A percentile compares a stretch with the other conserved stretches of the same genome.
These are phyloP conservation scores for Solanum hybrid DNA, from an alignment of 305 asterid species.

Conservation along the genomic window DNA sequence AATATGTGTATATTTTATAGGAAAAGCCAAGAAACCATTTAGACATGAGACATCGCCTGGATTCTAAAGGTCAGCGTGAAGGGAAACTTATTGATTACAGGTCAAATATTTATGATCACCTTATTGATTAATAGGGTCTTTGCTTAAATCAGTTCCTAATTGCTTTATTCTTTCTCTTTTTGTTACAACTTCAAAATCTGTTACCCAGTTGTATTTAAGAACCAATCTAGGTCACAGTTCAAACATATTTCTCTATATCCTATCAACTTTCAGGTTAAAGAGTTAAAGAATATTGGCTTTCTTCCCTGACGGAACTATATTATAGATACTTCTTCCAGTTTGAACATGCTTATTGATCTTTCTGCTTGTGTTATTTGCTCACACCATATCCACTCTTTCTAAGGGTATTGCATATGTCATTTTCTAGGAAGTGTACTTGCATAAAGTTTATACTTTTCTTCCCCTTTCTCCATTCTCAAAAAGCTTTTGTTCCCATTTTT, in stretches of 20 bases:
- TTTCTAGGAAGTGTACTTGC: neutral
- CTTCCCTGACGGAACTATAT: neutral
- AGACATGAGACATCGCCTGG: constrained; percentile 94
- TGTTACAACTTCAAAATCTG: neutral
- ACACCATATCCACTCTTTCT: neutral
- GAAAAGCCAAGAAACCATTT: constrained; percentile 94
- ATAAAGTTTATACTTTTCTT: neutral
- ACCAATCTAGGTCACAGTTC: neutral
- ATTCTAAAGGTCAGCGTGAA: constrained; percentile 93
- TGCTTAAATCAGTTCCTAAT: neutral
- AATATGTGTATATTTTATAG: constrained; percentile 25
- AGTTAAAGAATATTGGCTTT: neutral
- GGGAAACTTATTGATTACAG: constrained; percentile 95
- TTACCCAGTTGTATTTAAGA: neutral
- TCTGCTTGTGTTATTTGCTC: neutral
- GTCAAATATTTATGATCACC: constrained; percentile 22
- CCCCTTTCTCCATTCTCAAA: neutral
- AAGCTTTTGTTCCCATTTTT: neutral
- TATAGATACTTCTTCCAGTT: neutral
- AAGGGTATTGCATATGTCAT: neutral
- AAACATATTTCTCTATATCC: neutral
- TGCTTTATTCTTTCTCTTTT: neutral
- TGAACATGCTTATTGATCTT: neutral
- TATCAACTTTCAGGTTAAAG: neutral
- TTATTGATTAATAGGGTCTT: neutral